Evolutionary conservation across 345 rosid genomes (phyloP).

Genomic region (Mercurialis annua): DNA sequence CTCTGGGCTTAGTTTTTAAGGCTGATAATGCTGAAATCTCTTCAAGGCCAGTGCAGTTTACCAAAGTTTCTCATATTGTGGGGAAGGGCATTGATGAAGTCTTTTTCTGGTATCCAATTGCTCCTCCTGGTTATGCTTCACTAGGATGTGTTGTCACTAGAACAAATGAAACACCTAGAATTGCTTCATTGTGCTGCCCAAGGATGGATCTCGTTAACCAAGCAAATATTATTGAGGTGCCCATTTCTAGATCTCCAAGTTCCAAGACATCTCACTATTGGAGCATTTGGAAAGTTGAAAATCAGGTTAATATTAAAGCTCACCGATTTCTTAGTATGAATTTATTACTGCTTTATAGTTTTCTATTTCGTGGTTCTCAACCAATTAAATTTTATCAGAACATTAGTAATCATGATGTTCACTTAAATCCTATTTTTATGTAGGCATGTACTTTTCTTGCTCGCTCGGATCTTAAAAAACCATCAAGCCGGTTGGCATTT

Average conservation of each 20-base stretch:
- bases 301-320: slow-evolving; percentile 63
- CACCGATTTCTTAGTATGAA: slow-evolving; percentile 12
- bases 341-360: neutral
- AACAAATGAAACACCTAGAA: slow-evolving; percentile 63
- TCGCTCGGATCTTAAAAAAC: slow-evolving; percentile 75
- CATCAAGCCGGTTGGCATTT: slow-evolving; percentile 73
- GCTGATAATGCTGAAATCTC: slow-evolving; percentile 69
- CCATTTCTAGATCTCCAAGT: slow-evolving; percentile 73
- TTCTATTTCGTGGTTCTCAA: slow-evolving; percentile 1
- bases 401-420: slow-evolving; percentile 3
- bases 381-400: slow-evolving; percentile 8
- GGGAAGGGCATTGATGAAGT: slow-evolving; percentile 91
- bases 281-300: slow-evolving; percentile 98
- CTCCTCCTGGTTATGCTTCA: slow-evolving; percentile 94
- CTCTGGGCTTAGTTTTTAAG: slow-evolving; percentile 78
- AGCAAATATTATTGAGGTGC: slow-evolving; percentile 67
- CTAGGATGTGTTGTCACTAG: slow-evolving; percentile 83
- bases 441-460: slow-evolving; percentile 99
- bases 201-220: slow-evolving; percentile 92
- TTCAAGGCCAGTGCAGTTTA: slow-evolving; percentile 85
- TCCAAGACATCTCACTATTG: slow-evolving; percentile 79
- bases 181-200: slow-evolving; percentile 79
- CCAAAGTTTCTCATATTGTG: slow-evolving; percentile 72
- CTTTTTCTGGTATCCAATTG: slow-evolving; percentile 95
- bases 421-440: slow-evolving; percentile 24